These are phyloP conservation scores for Macrophomina phaseolina DNA, from an alignment of 2,329 filamentous ascomycete genomes.

Conservation along the genomic window DNA sequence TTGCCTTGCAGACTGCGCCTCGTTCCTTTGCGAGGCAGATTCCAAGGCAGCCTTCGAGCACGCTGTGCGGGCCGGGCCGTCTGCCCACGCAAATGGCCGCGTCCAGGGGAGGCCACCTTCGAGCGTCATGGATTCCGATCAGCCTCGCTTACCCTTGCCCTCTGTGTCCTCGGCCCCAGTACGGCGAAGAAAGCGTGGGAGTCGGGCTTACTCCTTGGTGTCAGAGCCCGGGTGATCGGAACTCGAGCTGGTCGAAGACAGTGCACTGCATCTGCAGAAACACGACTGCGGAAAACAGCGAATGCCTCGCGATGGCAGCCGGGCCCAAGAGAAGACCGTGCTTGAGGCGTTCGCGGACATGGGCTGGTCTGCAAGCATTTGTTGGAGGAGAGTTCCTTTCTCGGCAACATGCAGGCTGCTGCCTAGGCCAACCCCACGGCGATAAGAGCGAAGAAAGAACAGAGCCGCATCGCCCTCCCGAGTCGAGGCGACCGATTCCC, in stretches of 20 bases:
- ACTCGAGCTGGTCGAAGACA: background rate
- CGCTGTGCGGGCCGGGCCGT: slow-evolving; percentile 8
- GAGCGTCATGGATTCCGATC: background rate
- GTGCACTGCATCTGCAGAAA: background rate
- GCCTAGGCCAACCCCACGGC: background rate
- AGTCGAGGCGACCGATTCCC: background rate
- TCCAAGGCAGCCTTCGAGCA: slow-evolving; percentile 10
- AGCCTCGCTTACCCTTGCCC: slow-evolving; percentile 13
- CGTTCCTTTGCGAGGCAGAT: background rate
- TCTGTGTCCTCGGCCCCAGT: background rate
- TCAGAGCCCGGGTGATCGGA: background rate
- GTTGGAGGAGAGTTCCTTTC: slow-evolving; percentile 1
- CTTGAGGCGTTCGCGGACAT: background rate
- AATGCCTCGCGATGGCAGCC: background rate
- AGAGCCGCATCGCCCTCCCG: slow-evolving; percentile 2
- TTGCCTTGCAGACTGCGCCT: slow-evolving; percentile 7
- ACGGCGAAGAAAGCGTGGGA: too few species aligned
- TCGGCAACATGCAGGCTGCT: slow-evolving; percentile 17
- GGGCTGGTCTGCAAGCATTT: background rate
- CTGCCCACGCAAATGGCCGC: background rate
- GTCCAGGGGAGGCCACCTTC: background rate
- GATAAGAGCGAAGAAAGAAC: background rate
- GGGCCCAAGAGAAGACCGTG: background rate
- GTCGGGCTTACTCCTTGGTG: background rate
- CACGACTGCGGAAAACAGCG: background rate